phyloP scores from a whole-genome alignment of 2,329 filamentous ascomycete species.

The Paracoccidioides lutzii region DNA sequence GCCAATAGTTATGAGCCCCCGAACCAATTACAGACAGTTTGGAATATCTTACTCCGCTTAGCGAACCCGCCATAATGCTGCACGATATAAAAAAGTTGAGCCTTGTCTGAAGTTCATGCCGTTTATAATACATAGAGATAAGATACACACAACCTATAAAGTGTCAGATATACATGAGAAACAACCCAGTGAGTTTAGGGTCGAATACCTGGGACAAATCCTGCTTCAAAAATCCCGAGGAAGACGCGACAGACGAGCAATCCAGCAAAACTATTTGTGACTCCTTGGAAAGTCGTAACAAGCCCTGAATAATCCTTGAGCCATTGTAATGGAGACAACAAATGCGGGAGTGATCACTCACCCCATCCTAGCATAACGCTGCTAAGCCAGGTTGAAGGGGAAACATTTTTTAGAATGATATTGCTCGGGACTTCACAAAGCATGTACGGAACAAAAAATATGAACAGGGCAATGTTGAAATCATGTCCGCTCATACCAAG shows the following conservation, averaged over 20 bases:
- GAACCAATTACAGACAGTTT: not conserved
- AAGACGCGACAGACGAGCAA: conserved; percentile 26
- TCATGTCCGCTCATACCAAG: conserved; percentile 31
- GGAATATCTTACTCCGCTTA: conserved; percentile 22
- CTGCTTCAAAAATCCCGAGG: conserved; percentile 27
- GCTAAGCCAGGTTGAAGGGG: conserved; percentile 31
- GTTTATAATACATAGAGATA: conserved; percentile 27
- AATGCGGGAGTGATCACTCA: conserved; percentile 8
- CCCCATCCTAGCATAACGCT: conserved; percentile 33
- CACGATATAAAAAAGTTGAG: conserved; percentile 24
- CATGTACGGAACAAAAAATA: conserved; percentile 37
- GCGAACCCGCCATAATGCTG: conserved; percentile 28
- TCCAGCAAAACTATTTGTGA: conserved; percentile 29
- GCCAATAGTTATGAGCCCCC: not conserved
- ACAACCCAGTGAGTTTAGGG: not conserved
- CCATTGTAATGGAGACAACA: not conserved
- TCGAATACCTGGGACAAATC: conserved; percentile 24
- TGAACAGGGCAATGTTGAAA: conserved; percentile 32
- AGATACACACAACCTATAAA: conserved; percentile 20
- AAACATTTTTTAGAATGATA: conserved; percentile 32
- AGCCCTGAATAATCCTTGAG: conserved; percentile 19
- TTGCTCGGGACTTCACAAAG: conserved; percentile 37
- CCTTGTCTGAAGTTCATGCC: conserved; percentile 30
- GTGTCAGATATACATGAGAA: not conserved
- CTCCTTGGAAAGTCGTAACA: conserved; percentile 31